phyloP scores from a whole-genome alignment of 2,329 filamentous ascomycete species.

The Tolypocladium tundrense region DNA sequence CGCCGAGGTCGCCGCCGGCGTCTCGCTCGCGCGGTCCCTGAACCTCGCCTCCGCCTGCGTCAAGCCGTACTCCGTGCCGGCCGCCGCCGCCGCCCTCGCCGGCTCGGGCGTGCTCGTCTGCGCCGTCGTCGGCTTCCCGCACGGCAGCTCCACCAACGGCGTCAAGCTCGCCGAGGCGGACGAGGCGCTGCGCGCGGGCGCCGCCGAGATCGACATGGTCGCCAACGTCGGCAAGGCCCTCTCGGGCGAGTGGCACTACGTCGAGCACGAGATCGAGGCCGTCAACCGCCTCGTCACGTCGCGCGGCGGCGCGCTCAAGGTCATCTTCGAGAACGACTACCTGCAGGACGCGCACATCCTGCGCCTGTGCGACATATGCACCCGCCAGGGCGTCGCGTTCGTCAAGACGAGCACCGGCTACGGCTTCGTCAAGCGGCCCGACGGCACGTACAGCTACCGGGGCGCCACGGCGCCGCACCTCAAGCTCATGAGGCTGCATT shows the following conservation, averaged over 20 bases:
- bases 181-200: constrained; percentile 35
- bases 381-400: constrained; percentile 38
- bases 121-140: constrained; percentile 50
- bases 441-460: constrained; percentile 40
- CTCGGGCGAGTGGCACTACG: constrained; percentile 45
- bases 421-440: constrained; percentile 45
- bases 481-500: constrained; percentile 40
- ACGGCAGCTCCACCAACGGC: constrained; percentile 43
- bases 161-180: constrained; percentile 45
- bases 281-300: constrained; percentile 37
- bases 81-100: constrained; percentile 35
- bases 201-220: constrained; percentile 49
- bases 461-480: constrained; percentile 42
- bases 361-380: constrained; percentile 44
- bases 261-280: constrained; percentile 36
- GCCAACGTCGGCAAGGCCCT: constrained; percentile 50
- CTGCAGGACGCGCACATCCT: constrained; percentile 38
- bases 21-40: constrained; percentile 35
- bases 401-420: constrained; percentile 53
- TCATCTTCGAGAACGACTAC: constrained; percentile 54
- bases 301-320: constrained; percentile 38
- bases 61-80: constrained; percentile 44
- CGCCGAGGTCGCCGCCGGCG: constrained; percentile 36
- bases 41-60: constrained; percentile 46
- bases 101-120: constrained; percentile 41